Evolutionary conservation across 148 eudicot genomes (phyloP).

Genomic region (Oxyria digyna): DNA sequence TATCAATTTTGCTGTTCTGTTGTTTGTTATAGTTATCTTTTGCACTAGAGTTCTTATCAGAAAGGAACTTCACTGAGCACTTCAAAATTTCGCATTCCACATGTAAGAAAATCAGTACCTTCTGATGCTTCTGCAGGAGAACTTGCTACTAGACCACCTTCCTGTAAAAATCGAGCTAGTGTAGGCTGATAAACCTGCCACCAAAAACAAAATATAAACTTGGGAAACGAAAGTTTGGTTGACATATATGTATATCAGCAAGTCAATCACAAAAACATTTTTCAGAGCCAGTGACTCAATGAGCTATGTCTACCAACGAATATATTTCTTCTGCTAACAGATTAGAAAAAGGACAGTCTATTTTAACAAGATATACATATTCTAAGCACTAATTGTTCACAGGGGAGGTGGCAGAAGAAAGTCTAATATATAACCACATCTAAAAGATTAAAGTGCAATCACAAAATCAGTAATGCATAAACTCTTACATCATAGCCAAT

Average conservation of each 20-base stretch:
- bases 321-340: background rate
- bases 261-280: too few relatives aligned
- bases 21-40: background rate
- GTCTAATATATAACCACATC: background rate
- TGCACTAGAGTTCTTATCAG: background rate
- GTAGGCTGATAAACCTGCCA: conserved; percentile 83
- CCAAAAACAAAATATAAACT: conserved; percentile 5
- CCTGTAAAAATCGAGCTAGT: conserved; percentile 50
- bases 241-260: background rate
- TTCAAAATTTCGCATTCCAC: background rate
- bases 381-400: background rate
- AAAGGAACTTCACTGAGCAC: background rate
- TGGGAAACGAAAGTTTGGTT: background rate
- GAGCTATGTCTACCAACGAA: too few relatives aligned
- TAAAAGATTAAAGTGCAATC: background rate
- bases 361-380: background rate
- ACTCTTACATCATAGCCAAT: conserved; percentile 71
- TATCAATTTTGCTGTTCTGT: background rate
- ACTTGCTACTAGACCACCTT: conserved; percentile 70
- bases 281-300: too few relatives aligned
- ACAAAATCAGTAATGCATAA: background rate
- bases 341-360: background rate
- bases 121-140: conserved; percentile 80
- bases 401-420: background rate
- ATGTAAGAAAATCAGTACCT: conserved; percentile 28